Percentiles rank a stretch among this genome's conserved stretches.
Evolutionary conservation across 176 grass and related monocot genomes (phyloP).

Genomic region (Dactylis glomerata): DNA sequence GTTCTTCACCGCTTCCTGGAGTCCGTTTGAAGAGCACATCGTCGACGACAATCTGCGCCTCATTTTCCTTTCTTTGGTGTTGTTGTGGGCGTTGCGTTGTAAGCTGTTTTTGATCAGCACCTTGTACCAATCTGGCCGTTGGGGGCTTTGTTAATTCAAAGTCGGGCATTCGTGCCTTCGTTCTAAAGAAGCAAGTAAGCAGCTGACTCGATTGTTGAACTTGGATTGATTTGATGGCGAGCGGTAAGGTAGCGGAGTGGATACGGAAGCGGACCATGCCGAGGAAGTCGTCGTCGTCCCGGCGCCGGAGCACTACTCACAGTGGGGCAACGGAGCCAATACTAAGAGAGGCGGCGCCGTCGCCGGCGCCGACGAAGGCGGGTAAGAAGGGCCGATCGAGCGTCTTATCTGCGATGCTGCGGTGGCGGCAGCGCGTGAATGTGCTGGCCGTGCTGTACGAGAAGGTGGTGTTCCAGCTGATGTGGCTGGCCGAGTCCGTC

Average conservation of each 20-base stretch:
- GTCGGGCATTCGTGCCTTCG: too few relatives aligned
- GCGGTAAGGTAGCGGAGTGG: constrained; percentile 38
- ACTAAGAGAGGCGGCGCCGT: not conserved
- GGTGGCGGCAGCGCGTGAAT: constrained; percentile 22
- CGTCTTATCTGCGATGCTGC: constrained; percentile 19
- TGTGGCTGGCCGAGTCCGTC: constrained; percentile 62
- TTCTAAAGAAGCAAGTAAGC: not conserved
- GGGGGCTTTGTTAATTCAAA: too few relatives aligned
- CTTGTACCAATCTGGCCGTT: too few relatives aligned
- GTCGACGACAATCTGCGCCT: too few relatives aligned
- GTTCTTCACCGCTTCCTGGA: too few relatives aligned
- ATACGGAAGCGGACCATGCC: constrained; percentile 32
- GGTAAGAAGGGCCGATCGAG: not conserved
- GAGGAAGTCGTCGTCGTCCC: not conserved
- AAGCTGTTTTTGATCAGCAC: too few relatives aligned
- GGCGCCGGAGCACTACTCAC: not conserved
- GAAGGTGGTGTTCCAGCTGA: constrained; percentile 47
- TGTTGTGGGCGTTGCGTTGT: too few relatives aligned
- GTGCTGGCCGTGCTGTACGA: constrained; percentile 27
- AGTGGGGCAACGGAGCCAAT: not conserved
- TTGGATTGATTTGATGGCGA: not conserved
- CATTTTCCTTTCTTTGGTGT: too few relatives aligned
- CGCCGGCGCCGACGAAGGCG: not conserved
- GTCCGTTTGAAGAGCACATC: too few relatives aligned
- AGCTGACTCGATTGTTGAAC: not conserved